Conservation (phyloP, 2,329 filamentous ascomycete genomes). For the Tolypocladium album region DNA sequence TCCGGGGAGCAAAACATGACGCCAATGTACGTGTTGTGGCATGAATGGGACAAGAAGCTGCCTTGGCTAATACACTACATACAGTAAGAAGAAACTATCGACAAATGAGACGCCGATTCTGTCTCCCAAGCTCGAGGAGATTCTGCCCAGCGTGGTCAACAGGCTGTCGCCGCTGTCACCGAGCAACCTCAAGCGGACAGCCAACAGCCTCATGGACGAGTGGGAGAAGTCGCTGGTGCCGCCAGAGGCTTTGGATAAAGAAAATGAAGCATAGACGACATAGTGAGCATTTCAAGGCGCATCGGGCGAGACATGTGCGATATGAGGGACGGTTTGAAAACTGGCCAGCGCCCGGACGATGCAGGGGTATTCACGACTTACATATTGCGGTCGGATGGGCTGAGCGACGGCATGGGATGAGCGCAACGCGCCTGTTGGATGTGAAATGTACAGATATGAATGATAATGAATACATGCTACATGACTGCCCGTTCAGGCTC, state of each 20-base stretch:
- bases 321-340: neutral
- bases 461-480: constrained; percentile 1
- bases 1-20: constrained; percentile 33
- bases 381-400: neutral
- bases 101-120: constrained; percentile 19
- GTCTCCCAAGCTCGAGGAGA: constrained; percentile 36
- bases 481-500: neutral
- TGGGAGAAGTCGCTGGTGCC: constrained; percentile 58
- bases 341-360: neutral
- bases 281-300: neutral
- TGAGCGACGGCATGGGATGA: no score
- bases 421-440: no score
- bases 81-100: constrained; percentile 22
- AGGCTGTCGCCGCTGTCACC: constrained; percentile 60
- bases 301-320: neutral
- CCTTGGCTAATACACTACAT: neutral
- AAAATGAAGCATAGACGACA: constrained; percentile 17
- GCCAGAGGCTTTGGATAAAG: constrained; percentile 18
- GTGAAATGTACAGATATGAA: constrained; percentile 7
- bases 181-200: constrained; percentile 68
- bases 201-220: constrained; percentile 79
- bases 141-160: constrained; percentile 60
- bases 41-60: neutral
- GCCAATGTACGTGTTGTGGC: constrained; percentile 33
- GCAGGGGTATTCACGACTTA: neutral